These are phyloP conservation scores for Komagataella kurtzmanii DNA, from an alignment of 805 yeast species.

Conservation along the genomic window DNA sequence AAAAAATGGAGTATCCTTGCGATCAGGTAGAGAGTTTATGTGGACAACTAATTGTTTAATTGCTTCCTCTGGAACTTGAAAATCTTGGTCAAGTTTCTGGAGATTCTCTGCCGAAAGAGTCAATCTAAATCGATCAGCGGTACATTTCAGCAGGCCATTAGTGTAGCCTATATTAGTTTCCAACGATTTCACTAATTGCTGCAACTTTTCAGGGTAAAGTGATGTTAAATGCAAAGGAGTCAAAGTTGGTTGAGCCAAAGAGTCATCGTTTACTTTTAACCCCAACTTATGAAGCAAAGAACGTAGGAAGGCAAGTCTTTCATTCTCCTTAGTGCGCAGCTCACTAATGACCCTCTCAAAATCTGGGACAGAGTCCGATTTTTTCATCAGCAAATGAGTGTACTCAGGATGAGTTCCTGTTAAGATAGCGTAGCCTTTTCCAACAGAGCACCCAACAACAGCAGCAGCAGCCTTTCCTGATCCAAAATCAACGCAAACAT, in stretches of 20 bases:
- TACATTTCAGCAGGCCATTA: conserved; percentile 30
- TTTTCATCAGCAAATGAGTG: conserved; percentile 35
- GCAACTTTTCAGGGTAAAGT: conserved; percentile 15
- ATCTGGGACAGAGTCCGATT: conserved; percentile 8
- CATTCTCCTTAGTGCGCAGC: conserved; percentile 27
- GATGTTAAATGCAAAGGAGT: conserved; percentile 55
- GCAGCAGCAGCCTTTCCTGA: conserved; percentile 41
- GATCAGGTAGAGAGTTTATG: conserved; percentile 28
- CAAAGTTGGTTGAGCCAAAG: conserved; percentile 38
- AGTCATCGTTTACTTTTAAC: conserved; percentile 47
- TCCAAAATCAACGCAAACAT: conserved; percentile 31
- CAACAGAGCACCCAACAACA: conserved; percentile 51
- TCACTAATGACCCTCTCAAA: conserved; percentile 22
- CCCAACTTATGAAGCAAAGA: conserved; percentile 48
- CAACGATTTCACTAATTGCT: conserved; percentile 18
- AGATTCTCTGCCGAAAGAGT: conserved; percentile 21
- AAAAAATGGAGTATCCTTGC: conserved; percentile 58
- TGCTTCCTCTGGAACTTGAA: conserved; percentile 42
- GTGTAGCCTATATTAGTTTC: conserved; percentile 21
- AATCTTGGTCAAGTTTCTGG: conserved; percentile 15
- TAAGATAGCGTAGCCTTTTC: conserved; percentile 64
- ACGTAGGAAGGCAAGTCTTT: conserved; percentile 43
- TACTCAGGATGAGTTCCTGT: conserved; percentile 90
- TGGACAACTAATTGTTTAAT: conserved; percentile 42
- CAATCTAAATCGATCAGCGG: conserved; percentile 41